Evolutionary conservation across 495 filamentous ascomycete species (phyloP), one percentile per base, ranked within the genome.

Genomic region (Xylaria telfairii): DNA sequence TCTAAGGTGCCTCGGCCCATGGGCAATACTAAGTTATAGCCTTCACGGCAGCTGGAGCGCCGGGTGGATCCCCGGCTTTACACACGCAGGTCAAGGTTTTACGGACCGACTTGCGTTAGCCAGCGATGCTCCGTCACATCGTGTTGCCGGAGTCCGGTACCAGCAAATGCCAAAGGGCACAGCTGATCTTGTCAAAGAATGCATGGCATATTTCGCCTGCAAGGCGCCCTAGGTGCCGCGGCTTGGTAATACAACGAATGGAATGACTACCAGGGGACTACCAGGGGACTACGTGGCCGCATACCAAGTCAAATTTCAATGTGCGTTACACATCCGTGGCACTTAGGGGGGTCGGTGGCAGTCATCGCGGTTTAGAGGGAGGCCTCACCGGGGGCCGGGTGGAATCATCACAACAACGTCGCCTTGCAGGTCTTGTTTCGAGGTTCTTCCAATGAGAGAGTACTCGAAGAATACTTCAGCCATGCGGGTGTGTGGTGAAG

Each of bases 51-150:
- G 37, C 51, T 57, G 37, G 37, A 34, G 65, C 65, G 65, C 65
- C 65, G 65, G 10, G 65, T 67, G 65, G 65, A 46, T 46, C 65
- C 65, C 65, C 51, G 65, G 24, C 32, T 54, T 24, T 17, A 41
- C n/a, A 28, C 28, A 15, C 47, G 12, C 9, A 30, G 13, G 37
- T 59, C 15, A 46, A 37, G 30, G 37, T n/a, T 57, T 19, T 13
- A 19, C 10, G 42, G 39, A 37, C 62, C 44, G 47, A 41, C n/a
- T 4, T 19, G 34, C 34, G 59, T 62, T 30, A 3, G 21, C n/a
- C 37, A 61, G 32, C 17, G 15, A 42, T 13, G 30, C 19, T 39
- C 32, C 46, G 21, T 34, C 19, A 12, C 47, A 53, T 21, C 32
- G 32, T 66, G 28, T 32, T 34, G n/a, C 44, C 64, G 24, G 61